Evolutionary conservation across 2,329 filamentous ascomycete species (phyloP).

Genomic region (Colletotrichum coccodes): DNA sequence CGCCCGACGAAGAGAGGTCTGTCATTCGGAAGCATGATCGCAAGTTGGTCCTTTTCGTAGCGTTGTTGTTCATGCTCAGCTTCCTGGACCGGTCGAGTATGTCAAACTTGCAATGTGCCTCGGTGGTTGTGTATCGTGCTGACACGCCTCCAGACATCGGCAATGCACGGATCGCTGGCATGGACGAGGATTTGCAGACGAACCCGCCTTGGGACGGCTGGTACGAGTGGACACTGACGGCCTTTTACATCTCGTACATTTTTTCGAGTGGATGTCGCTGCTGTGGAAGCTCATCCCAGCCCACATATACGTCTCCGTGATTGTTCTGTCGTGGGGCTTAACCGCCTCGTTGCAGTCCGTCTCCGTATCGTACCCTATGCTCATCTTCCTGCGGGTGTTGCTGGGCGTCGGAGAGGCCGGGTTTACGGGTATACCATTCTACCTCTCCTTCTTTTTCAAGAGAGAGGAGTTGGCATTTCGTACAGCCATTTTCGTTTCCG

Average conservation of each 20-base stretch:
- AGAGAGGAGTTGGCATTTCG: constrained; percentile 82
- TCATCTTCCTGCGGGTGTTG: constrained; percentile 65
- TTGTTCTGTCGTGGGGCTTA: constrained; percentile 83
- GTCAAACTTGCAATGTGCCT: constrained; percentile 37
- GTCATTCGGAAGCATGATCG: constrained; percentile 82
- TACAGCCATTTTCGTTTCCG: constrained; percentile 87
- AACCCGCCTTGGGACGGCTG: constrained; percentile 54
- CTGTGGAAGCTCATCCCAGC: constrained; percentile 70
- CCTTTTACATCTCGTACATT: constrained; percentile 74
- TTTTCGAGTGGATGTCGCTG: constrained; percentile 73
- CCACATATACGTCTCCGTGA: constrained; percentile 66
- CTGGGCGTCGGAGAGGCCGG: constrained; percentile 74
- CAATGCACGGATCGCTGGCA: constrained; percentile 71
- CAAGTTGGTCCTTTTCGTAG: constrained; percentile 82
- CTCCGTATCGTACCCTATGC: constrained; percentile 70
- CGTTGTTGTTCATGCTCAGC: constrained; percentile 83
- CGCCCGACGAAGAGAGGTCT: constrained; percentile 75
- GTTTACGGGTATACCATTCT: constrained; percentile 72
- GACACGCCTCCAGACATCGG: constrained; percentile 61
- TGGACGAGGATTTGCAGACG: constrained; percentile 69
- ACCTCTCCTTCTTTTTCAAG: constrained; percentile 73
- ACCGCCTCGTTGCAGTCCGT: constrained; percentile 78
- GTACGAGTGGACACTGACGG: constrained; percentile 70
- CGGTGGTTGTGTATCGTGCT: neutral
- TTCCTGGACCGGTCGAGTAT: constrained; percentile 88